Base-by-base conservation (phyloP, 2,329 filamentous ascomycete genomes). In the Ophiosphaerella korrae region DNA sequence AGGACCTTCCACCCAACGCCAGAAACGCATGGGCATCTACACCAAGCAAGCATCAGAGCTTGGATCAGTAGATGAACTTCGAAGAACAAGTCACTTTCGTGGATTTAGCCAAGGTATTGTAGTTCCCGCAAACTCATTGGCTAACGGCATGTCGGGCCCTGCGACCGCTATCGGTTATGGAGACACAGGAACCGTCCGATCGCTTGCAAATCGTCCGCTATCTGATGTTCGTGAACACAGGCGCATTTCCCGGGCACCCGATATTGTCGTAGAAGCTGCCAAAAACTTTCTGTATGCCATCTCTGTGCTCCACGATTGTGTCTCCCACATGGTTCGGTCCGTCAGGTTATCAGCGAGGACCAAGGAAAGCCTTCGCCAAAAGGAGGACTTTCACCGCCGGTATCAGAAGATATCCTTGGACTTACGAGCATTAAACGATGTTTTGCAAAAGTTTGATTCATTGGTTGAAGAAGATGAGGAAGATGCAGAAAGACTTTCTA, bases 21-120 rank as follows among this genome's bases (percentile, higher is more conserved):
- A 77, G 52, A 84, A 84, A 60, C 78, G 84, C 14, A 85, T 86
- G 79, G 84, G 83, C 21, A 80, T 85, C 42, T 78, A 86, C 31
- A 81, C 79, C 39, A 79, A 80, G 62, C 84, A 84, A 63, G 79
- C 80, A 18, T 79, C 78, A 9, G 83, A 82, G 47, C 70, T 84
- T 41, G 77, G 77, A 24, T 78, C 80, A 2, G 71, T 84, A 29
- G 78, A 83, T 50, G 82, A 84, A 63, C 72, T 75, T 42, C 74
- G 75, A 23, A 73, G 77, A 16, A 80, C 80, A 56, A 78, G 80
- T 44, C 82, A 84, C 68, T 74, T 83, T 50, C 80, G 82, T 41
- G 82, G 81, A 7, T 78, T 83, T 52, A 85, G 82, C 61, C 80
- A 85, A 65, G 82, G 81, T 11, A 84, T 82, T 26, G 75, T 81